Evolutionary conservation across 495 filamentous ascomycete species (phyloP), one percentile per base, ranked within the genome.

Genomic region (Neurospora sp.): DNA sequence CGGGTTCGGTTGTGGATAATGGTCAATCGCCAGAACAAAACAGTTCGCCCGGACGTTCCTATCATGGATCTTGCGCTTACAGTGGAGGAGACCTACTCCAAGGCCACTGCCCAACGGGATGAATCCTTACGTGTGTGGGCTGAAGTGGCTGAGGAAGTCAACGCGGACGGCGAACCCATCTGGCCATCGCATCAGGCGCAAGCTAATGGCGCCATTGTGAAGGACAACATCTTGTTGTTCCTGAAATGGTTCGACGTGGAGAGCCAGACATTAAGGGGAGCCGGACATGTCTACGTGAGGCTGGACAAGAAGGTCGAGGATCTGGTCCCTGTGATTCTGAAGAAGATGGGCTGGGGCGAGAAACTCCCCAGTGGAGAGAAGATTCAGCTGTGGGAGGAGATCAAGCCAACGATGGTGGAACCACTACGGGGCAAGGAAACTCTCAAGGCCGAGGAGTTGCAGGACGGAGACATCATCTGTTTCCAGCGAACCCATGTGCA

Each of bases 11-110:
- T 97, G 61, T 98, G 96, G 96, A 89, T 92, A 45, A 97, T 99
- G 93, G 96, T 99, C 0, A 98, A 97, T 77, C 92, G 96, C 10
- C 96, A 99, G 78, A 99, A 99, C 79, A 97, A 97, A 83, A 98
- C 96, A 0, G 90, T 91, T 59, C 88, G 96, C 37, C 96, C 96
- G 1, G 96, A 99, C 78, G 89, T 92, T 68, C 92, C 94, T 5
- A 87, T 98, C 69, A 86, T 86, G 73, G 92, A 96, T 71, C 82
- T 87, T 3, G 85, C 90, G n/a, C 91, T 93, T 81, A 93, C 91
- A 7, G 84, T 98, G 17, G 95, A 97, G 77, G 92, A 96, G 61
- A 91, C 92, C 0, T 72, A 89, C 88, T 74, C 86, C 80, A 76
- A 92, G 87, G 77, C 82, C 0, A 81, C 83, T 0, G 93, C 90